These are phyloP conservation scores for Castanopsis chinensis DNA, from an alignment of 306 rosid species.

Conservation along the genomic window DNA sequence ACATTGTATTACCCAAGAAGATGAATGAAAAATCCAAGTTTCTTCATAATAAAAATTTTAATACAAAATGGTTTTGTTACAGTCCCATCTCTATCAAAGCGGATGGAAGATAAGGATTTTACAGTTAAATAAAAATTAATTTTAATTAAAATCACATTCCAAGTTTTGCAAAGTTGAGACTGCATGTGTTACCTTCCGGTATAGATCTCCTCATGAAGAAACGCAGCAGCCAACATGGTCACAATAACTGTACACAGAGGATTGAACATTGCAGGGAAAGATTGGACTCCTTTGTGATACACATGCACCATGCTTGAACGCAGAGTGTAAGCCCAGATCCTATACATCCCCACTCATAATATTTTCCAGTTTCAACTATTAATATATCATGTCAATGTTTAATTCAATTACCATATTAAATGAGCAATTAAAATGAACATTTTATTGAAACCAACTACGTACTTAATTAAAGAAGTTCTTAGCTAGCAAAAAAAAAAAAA, in stretches of 20 bases:
- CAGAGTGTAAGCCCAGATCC: slow-evolving; percentile 44
- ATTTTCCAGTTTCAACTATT: neutral
- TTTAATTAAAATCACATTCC: too few relatives aligned
- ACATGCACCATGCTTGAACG: slow-evolving; percentile 51
- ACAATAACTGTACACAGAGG: slow-evolving; percentile 45
- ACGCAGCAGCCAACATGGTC: slow-evolving; percentile 29
- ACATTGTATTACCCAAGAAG: neutral
- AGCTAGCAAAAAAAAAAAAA: neutral
- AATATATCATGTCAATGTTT: neutral
- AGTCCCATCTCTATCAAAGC: too few relatives aligned
- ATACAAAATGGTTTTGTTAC: too few relatives aligned
- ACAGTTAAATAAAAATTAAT: too few relatives aligned
- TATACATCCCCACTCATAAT: slow-evolving; percentile 36
- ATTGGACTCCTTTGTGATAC: slow-evolving; percentile 45
- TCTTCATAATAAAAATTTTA: too few relatives aligned
- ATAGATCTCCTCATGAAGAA: too few relatives aligned
- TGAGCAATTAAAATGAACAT: neutral
- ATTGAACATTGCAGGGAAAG: slow-evolving; percentile 46
- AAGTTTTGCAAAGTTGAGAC: neutral
- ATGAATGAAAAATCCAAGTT: too few relatives aligned
- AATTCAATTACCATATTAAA: neutral
- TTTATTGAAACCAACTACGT: neutral
- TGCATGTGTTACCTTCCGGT: slow-evolving; percentile 18
- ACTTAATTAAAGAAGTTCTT: too few relatives aligned
- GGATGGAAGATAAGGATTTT: too few relatives aligned